phyloP scores from a whole-genome alignment of 208 protist genomes.

The Acanthamoeba sp. region DNA sequence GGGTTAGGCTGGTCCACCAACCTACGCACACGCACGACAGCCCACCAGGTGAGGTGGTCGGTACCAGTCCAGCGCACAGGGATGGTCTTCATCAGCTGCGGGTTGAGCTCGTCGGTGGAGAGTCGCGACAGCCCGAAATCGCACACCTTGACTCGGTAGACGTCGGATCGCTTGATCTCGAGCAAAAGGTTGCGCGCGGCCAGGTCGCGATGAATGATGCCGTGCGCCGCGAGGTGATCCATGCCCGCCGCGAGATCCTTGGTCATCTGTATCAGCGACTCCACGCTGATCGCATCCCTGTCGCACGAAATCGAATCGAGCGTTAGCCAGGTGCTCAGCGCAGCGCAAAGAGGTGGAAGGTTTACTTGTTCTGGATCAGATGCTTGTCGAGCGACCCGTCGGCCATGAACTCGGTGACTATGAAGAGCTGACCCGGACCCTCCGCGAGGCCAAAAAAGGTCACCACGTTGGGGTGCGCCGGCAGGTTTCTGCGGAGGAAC shows the following conservation, averaged over 20 bases:
- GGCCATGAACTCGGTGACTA: constrained; percentile 73
- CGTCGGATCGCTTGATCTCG: constrained; percentile 48
- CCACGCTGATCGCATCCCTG: constrained; percentile 45
- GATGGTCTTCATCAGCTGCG: constrained; percentile 45
- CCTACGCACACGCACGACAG: no score
- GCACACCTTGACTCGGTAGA: constrained; percentile 71
- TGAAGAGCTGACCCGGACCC: constrained; percentile 25
- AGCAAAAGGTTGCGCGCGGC: constrained; percentile 68
- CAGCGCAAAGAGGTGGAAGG: no score
- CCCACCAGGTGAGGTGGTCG: no score
- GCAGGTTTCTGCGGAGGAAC: not conserved
- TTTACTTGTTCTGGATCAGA: constrained; percentile 49
- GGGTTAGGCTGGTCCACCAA: no score
- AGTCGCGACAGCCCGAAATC: constrained; percentile 67
- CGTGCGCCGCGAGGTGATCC: constrained; percentile 52
- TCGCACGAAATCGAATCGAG: not conserved
- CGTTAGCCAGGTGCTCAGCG: not conserved
- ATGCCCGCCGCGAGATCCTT: constrained; percentile 70
- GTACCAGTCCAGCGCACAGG: constrained; percentile 70
- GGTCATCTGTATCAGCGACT: constrained; percentile 55
- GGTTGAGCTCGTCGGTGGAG: constrained; percentile 19
- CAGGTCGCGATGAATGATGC: constrained; percentile 54
- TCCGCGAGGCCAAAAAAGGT: constrained; percentile 70
- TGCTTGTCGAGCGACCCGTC: constrained; percentile 67
- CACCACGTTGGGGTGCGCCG: constrained; percentile 70